Conservation (phyloP, 2,329 filamentous ascomycete genomes). For the Nannizziopsis arthrosporioides region DNA sequence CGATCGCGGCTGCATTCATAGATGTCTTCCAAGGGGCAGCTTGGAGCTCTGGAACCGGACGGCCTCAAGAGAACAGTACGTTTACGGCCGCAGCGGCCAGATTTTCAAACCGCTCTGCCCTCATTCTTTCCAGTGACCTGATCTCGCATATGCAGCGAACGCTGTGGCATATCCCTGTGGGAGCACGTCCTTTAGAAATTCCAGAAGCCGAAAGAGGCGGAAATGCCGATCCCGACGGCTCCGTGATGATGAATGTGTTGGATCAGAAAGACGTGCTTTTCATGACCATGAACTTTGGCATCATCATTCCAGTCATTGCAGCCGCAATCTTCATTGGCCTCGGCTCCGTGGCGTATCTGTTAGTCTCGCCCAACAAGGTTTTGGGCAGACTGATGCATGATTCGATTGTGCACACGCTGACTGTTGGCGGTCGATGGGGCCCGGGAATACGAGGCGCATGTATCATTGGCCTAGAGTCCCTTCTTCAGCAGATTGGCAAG, state of each 20-base stretch:
- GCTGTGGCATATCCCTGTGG: slow-evolving; percentile 7
- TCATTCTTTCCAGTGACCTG: slow-evolving; percentile 5
- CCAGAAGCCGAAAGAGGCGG: slow-evolving; percentile 2
- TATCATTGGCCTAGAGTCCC: slow-evolving; percentile 4
- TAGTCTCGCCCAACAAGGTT: slow-evolving; percentile 5
- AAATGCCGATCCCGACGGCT: neutral
- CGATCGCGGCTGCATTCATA: slow-evolving; percentile 5
- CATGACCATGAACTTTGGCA: slow-evolving; percentile 5
- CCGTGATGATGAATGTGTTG: neutral
- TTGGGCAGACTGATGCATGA: slow-evolving; percentile 8
- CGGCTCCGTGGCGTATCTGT: slow-evolving; percentile 1
- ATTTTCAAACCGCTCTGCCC: neutral
- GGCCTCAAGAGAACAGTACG: slow-evolving; percentile 5
- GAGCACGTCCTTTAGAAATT: neutral
- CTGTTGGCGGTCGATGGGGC: slow-evolving; percentile 1
- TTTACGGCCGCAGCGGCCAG: slow-evolving; percentile 2
- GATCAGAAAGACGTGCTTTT: slow-evolving; percentile 1
- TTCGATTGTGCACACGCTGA: slow-evolving; percentile 8
- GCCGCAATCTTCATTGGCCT: neutral
- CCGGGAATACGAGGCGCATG: slow-evolving; percentile 6
- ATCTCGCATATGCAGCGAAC: slow-evolving; percentile 9
- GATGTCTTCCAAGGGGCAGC: slow-evolving; percentile 5
- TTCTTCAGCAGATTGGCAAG: slow-evolving; percentile 4
- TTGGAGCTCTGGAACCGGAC: neutral
- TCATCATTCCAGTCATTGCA: slow-evolving; percentile 1